Evolutionary conservation across 2,329 filamentous ascomycete genomes (phyloP).

Genomic region (Cryphonectria nitschkei): DNA sequence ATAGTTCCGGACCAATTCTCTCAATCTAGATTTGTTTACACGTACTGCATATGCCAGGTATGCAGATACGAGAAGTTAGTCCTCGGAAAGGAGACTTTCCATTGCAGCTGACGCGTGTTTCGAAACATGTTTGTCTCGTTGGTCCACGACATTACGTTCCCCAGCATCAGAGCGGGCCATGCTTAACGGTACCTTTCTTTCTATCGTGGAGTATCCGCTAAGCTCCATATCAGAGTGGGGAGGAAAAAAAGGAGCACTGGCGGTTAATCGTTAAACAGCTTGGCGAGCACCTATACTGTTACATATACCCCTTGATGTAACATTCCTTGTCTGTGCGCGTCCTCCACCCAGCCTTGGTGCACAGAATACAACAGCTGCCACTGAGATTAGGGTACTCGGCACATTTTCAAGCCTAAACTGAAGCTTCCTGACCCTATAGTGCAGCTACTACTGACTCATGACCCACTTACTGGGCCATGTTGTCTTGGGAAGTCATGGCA

Average conservation of each 20-base stretch:
- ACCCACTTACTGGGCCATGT: not conserved
- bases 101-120: not conserved
- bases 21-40: not conserved
- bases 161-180: not conserved
- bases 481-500: not conserved
- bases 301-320: not conserved
- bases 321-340: not conserved
- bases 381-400: constrained; percentile 1
- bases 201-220: not conserved
- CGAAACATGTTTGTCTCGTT: constrained; percentile 7
- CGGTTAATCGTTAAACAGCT: not conserved
- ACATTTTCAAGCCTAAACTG: constrained; percentile 19
- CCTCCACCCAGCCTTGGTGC: not conserved
- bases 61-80: constrained; percentile 5
- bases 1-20: not conserved
- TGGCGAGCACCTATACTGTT: not conserved
- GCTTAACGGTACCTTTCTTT: not conserved
- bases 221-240: not conserved
- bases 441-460: not conserved
- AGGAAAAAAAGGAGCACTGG: not conserved
- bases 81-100: not conserved
- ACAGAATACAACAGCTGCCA: not conserved
- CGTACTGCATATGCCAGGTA: not conserved
- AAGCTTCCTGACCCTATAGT: constrained; percentile 14
- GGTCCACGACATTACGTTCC: not conserved